Evolutionary conservation across 768 basidiomycete species (phyloP).

Genomic region (Asterophora lycoperdoides): DNA sequence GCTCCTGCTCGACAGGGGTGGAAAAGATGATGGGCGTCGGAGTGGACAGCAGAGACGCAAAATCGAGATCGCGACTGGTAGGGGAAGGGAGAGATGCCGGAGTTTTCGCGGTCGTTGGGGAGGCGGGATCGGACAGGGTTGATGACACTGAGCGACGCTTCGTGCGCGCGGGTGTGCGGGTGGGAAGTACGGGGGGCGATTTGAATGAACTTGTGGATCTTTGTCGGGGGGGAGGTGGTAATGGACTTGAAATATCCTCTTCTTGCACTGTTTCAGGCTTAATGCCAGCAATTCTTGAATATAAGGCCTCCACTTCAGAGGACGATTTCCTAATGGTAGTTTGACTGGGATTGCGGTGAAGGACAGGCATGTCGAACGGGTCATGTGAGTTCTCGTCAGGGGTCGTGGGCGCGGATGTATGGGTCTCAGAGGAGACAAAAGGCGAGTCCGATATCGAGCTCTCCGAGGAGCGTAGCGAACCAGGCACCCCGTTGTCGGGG

Average conservation of each 20-base stretch:
- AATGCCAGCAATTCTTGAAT: slow-evolving; percentile 27
- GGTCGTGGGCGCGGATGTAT: slow-evolving; percentile 51
- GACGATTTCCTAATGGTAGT: slow-evolving; percentile 52
- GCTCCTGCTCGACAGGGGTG: slow-evolving; percentile 71
- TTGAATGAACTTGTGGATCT: slow-evolving; percentile 29
- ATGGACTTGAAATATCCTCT: slow-evolving; percentile 36
- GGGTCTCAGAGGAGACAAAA: slow-evolving; percentile 32
- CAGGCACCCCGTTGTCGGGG: slow-evolving; percentile 20
- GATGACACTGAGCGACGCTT: slow-evolving; percentile 96
- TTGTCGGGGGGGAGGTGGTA: slow-evolving; percentile 26
- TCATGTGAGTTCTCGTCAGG: slow-evolving; percentile 47
- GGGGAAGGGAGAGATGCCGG: slow-evolving; percentile 32
- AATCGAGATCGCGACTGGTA: slow-evolving; percentile 49
- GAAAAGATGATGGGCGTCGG: slow-evolving; percentile 84
- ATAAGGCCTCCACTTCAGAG: slow-evolving; percentile 32
- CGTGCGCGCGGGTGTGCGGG: slow-evolving; percentile 89
- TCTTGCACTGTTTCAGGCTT: slow-evolving; percentile 49
- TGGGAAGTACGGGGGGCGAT: slow-evolving; percentile 56
- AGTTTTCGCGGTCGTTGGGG: slow-evolving; percentile 45
- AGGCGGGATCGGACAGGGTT: slow-evolving; percentile 61
- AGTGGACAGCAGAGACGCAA: slow-evolving; percentile 56
- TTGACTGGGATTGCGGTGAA: slow-evolving; percentile 54
- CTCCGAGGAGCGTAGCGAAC: slow-evolving; percentile 43
- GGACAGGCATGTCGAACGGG: slow-evolving; percentile 37
- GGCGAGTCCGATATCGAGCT: slow-evolving; percentile 54